phyloP scores from a whole-genome alignment of 1,139 yeast genomes.

The Petasospora rhodanensis region DNA sequence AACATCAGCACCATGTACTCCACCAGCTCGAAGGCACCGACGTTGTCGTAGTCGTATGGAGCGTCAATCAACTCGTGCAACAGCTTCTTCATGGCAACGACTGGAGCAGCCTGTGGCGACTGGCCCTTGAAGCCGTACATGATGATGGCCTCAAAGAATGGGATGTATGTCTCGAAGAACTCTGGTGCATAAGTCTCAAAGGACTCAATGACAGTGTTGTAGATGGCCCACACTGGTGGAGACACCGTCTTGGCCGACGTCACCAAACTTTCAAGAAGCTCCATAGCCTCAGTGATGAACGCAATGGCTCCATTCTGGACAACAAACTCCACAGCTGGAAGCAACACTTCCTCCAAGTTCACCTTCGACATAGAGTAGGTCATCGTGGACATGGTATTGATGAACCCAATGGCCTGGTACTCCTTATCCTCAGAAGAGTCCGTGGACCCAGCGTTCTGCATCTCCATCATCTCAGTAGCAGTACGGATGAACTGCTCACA shows the following conservation, averaged over 20 bases:
- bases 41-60: slow-evolving; percentile 20
- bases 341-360: slow-evolving; percentile 62
- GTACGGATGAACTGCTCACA: slow-evolving; percentile 74
- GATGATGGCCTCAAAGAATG: slow-evolving; percentile 72
- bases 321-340: slow-evolving; percentile 69
- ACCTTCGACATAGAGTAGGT: slow-evolving; percentile 80
- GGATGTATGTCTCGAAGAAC: slow-evolving; percentile 71
- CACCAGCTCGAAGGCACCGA: slow-evolving; percentile 21
- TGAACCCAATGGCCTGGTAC: slow-evolving; percentile 81
- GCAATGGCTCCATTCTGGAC: slow-evolving; percentile 65
- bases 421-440: slow-evolving; percentile 63
- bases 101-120: slow-evolving; percentile 27
- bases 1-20: slow-evolving; percentile 21
- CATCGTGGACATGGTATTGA: slow-evolving; percentile 86
- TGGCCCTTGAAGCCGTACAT: slow-evolving; percentile 61
- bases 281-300: slow-evolving; percentile 75
- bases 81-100: slow-evolving; percentile 31
- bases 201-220: slow-evolving; percentile 36
- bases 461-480: slow-evolving; percentile 60
- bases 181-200: slow-evolving; percentile 55
- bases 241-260: slow-evolving; percentile 17
- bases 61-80: slow-evolving; percentile 26
- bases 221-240: slow-evolving; percentile 34
- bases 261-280: slow-evolving; percentile 48
- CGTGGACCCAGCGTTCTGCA: slow-evolving; percentile 30